These are phyloP conservation scores for Karstenula rhodostoma DNA, from an alignment of 2,329 filamentous ascomycete species.

Conservation along the genomic window DNA sequence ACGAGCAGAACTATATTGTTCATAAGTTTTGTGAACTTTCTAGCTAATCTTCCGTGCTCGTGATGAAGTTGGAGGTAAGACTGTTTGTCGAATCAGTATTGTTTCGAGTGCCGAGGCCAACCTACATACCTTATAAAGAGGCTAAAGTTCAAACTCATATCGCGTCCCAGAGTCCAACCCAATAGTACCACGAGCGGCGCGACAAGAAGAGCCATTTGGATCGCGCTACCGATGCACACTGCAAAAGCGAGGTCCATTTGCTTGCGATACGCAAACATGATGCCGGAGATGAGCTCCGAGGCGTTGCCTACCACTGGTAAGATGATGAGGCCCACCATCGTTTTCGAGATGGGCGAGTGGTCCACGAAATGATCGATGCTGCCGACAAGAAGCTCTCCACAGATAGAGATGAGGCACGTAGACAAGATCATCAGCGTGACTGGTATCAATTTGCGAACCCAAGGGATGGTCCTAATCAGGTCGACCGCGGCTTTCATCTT, in stretches of 20 bases:
- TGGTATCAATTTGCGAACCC: conserved; percentile 13
- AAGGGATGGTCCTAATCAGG: background rate
- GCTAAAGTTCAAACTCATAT: conserved; percentile 79
- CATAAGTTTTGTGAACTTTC: too few species aligned
- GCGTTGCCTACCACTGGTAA: conserved; percentile 69
- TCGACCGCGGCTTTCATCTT: conserved; percentile 7
- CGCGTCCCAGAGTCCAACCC: conserved; percentile 63
- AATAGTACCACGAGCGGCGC: conserved; percentile 65
- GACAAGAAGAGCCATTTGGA: conserved; percentile 68
- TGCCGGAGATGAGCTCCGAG: conserved; percentile 67
- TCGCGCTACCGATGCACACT: conserved; percentile 65
- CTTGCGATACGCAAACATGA: conserved; percentile 64
- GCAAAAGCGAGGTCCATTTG: conserved; percentile 70
- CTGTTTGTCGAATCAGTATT: background rate
- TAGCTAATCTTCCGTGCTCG: background rate
- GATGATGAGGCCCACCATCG: conserved; percentile 67
- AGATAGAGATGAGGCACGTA: conserved; percentile 78
- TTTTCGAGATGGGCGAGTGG: conserved; percentile 58
- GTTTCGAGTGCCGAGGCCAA: conserved; percentile 30
- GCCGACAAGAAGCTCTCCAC: conserved; percentile 67
- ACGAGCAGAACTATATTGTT: too few species aligned
- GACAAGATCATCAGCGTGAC: conserved; percentile 61
- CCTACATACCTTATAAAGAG: conserved; percentile 75
- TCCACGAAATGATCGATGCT: conserved; percentile 62
- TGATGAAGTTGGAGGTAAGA: conserved; percentile 16